Base-by-base conservation (phyloP, 371 early-diverging fungal genomes). In the Mortierella sp. region DNA sequence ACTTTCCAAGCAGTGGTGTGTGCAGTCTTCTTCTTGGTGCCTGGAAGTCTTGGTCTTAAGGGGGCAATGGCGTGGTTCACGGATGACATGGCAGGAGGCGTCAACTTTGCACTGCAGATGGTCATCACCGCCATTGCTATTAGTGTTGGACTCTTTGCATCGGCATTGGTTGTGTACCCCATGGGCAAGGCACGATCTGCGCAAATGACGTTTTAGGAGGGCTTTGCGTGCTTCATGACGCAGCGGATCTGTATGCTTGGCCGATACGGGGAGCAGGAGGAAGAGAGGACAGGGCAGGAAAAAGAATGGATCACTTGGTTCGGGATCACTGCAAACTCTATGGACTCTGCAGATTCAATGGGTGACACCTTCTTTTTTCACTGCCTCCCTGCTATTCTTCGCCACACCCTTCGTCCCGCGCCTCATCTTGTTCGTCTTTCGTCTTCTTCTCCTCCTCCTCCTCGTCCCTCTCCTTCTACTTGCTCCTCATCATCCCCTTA, bases 21-120 rank as follows among this genome's bases (percentile, higher is more conserved):
- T 26, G 87, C 84, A 5, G 86, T 87, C 53, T 84, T 89, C 63
- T 84, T 85, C 58, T 60, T 89, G 42, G 90, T 89, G 0, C 90
- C 90, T 0, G 86, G 90, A 16, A 82, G 82, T 61, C 69, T 89
- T 30, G 85, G 85, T 16, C 72, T 81, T 70, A 82, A 67, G 56
- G 84, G 84, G 42, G 72, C 34, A 50, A 63, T 67, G 65, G 60
- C 64, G 3, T 69, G 66, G 67, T 72, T 79, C 54, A 72, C 71
- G 27, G 83, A 81, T 24, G 82, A 83, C 46, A 80, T 80, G 54
- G 71, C 78, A 38, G 80, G 83, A 49, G 85, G 85, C 18, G 82
- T 83, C 5, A 78, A 67, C 12, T 83, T 87, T 74, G 85, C 87
- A 13, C 59, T 87, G 26, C 78, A 82, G 55, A 84, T 85, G 85